A percentile compares a stretch with the other conserved stretches of the same genome.
These are phyloP conservation scores for Amauroascus verrucosus DNA, from an alignment of 2,329 filamentous ascomycete species.

Conservation along the genomic window DNA sequence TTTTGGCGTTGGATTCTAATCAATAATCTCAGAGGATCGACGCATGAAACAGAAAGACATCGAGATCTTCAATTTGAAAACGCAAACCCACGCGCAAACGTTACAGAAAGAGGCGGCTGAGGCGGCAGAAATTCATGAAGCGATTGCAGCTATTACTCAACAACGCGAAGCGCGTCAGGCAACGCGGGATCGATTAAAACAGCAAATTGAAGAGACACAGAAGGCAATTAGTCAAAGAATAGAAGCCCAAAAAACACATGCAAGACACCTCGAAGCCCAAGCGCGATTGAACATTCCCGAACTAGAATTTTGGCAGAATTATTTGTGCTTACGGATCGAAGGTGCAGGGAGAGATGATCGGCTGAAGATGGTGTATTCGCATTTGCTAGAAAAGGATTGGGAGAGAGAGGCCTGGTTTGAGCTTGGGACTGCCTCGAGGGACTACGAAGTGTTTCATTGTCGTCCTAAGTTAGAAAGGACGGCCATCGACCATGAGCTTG, in stretches of 20 bases:
- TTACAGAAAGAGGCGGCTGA: conserved; percentile 52
- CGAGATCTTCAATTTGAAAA: conserved; percentile 56
- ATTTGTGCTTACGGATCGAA: conserved; percentile 79
- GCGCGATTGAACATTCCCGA: conserved; percentile 84
- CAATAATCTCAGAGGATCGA: conserved; percentile 60
- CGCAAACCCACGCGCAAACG: conserved; percentile 45
- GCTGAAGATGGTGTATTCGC: conserved; percentile 80
- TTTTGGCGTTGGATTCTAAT: neutral
- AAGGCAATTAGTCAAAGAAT: conserved; percentile 38
- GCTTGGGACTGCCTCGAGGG: conserved; percentile 65
- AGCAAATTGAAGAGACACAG: conserved; percentile 45
- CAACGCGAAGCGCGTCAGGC: conserved; percentile 47
- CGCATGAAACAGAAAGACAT: conserved; percentile 81
- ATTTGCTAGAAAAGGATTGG: conserved; percentile 78
- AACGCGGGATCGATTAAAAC: conserved; percentile 46
- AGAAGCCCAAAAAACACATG: conserved; percentile 41
- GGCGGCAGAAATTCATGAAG: conserved; percentile 51
- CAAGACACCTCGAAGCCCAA: conserved; percentile 69
- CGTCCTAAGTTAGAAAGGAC: conserved; percentile 54
- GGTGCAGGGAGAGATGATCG: conserved; percentile 74
- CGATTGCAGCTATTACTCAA: conserved; percentile 46
- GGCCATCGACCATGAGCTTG: conserved; percentile 46
- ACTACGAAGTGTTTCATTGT: conserved; percentile 75
- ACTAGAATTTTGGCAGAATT: conserved; percentile 90
- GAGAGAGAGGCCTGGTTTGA: conserved; percentile 90